Percentiles rank a stretch among this genome's conserved stretches.
phyloP scores from a whole-genome alignment of 345 rosid species.

The Odontarrhena argentea region DNA sequence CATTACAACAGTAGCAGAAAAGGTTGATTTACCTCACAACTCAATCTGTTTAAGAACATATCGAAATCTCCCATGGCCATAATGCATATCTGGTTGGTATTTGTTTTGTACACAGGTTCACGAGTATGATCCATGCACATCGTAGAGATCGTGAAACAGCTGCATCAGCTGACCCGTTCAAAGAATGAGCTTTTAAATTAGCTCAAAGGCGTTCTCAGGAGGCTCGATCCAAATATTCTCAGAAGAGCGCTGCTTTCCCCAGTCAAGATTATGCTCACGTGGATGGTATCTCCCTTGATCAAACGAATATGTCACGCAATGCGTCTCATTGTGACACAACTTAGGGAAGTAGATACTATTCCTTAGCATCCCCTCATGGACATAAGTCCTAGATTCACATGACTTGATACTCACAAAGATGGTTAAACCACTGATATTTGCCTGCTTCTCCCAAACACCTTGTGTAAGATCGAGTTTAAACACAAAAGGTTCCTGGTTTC shows the following conservation, averaged over 20 bases:
- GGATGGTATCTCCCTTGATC: slow-evolving; percentile 18
- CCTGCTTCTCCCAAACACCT: slow-evolving; percentile 31
- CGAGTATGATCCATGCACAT: too few relatives aligned
- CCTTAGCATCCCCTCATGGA: slow-evolving; percentile 18
- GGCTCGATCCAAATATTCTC: slow-evolving; percentile 34
- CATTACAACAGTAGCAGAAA: too few relatives aligned
- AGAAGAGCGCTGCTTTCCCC: slow-evolving; percentile 14
- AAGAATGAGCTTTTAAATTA: not conserved
- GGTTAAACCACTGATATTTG: slow-evolving; percentile 25
- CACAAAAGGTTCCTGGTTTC: slow-evolving; percentile 24
- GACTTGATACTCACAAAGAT: slow-evolving; percentile 27
- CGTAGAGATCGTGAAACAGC: too few relatives aligned
- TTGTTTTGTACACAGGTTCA: slow-evolving; percentile 1
- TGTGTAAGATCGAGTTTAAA: slow-evolving; percentile 28
- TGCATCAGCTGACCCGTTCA: too few relatives aligned
- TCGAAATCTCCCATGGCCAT: too few relatives aligned
- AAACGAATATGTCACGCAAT: slow-evolving; percentile 25
- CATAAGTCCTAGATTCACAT: slow-evolving; percentile 36
- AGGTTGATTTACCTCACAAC: too few relatives aligned
- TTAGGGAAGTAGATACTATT: slow-evolving; percentile 30
- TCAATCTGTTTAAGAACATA: too few relatives aligned
- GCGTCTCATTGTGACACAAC: slow-evolving; percentile 9
- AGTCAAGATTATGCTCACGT: slow-evolving; percentile 15
- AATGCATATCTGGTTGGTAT: too few relatives aligned
- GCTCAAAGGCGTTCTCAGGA: slow-evolving; percentile 14